These are phyloP conservation scores for Kwoniella dejecticola DNA, from an alignment of 768 basidiomycete genomes.

Conservation along the genomic window DNA sequence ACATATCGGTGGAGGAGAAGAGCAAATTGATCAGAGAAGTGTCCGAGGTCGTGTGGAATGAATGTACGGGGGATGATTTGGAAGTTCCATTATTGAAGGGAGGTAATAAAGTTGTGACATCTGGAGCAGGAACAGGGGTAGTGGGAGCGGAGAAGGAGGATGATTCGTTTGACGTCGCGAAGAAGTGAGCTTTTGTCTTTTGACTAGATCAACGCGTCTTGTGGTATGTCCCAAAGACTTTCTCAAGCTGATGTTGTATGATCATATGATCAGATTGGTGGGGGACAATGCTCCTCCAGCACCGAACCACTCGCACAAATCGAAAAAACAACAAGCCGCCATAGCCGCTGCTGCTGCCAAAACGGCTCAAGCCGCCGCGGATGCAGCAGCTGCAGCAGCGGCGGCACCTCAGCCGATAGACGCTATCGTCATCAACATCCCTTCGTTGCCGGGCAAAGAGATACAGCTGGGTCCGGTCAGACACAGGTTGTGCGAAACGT, in stretches of 20 bases:
- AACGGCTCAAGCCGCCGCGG: constrained; percentile 40
- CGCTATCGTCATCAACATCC: constrained; percentile 37
- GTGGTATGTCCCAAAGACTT: too few relatives aligned
- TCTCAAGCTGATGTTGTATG: too few relatives aligned
- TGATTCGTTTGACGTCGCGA: constrained; percentile 50
- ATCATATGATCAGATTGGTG: constrained; percentile 33
- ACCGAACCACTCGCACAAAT: constrained; percentile 38
- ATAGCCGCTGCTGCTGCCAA: constrained; percentile 41
- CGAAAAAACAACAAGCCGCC: constrained; percentile 39
- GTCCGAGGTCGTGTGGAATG: constrained; percentile 34
- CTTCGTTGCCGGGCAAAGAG: constrained; percentile 42
- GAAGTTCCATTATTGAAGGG: constrained; percentile 27
- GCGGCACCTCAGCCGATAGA: constrained; percentile 40
- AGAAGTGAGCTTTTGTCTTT: constrained; percentile 39
- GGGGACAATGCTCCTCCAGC: constrained; percentile 36
- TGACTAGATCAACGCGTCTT: not conserved
- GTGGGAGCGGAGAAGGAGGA: constrained; percentile 40
- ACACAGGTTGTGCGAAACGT: constrained; percentile 52
- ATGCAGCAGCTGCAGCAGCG: constrained; percentile 35
- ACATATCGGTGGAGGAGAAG: constrained; percentile 18
- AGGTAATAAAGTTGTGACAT: constrained; percentile 18
- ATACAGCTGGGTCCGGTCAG: constrained; percentile 47
- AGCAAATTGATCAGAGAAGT: constrained; percentile 37
- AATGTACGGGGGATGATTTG: constrained; percentile 45
- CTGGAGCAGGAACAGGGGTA: constrained; percentile 2